Percentiles rank a stretch among this genome's conserved stretches.
Evolutionary conservation across 495 filamentous ascomycete species (phyloP).

Genomic region (Trichoderma virens): DNA sequence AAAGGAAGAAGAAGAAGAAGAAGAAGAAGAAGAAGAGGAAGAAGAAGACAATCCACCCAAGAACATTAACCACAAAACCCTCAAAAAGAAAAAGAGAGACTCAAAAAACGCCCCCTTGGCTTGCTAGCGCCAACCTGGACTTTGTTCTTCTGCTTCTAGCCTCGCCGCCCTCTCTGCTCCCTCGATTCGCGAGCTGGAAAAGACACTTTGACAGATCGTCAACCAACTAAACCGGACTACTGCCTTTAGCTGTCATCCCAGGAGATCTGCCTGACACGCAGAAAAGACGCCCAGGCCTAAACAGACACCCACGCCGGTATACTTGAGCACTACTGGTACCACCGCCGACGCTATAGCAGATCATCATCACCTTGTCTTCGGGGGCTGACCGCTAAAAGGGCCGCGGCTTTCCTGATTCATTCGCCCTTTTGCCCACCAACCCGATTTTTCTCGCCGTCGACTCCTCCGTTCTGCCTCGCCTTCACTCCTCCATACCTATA

Average conservation of each 20-base stretch:
- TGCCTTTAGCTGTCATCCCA: neutral
- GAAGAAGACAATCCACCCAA: neutral
- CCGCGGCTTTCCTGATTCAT: constrained; percentile 3
- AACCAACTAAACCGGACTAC: neutral
- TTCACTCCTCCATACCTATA: neutral
- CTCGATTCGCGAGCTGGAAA: neutral
- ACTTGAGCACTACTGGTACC: neutral
- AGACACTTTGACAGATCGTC: neutral
- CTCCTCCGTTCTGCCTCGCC: constrained; percentile 1
- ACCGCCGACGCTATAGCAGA: constrained; percentile 8
- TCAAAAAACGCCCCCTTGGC: neutral
- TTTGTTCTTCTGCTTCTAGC: neutral
- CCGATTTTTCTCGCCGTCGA: constrained; percentile 2
- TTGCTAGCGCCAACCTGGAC: neutral
- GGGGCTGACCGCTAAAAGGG: constrained; percentile 5
- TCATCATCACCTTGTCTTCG: constrained; percentile 8
- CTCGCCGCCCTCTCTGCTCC: neutral
- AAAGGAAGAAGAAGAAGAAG: too few species aligned
- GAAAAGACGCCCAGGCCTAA: neutral
- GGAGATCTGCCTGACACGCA: constrained; percentile 4
- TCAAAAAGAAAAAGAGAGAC: neutral
- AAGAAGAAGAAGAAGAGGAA: neutral
- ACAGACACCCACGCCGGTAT: neutral
- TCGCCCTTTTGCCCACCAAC: neutral
- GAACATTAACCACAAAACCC: too few species aligned